Base-by-base conservation (phyloP, 2,329 filamentous ascomycete genomes). In the Exophiala calicioides region DNA sequence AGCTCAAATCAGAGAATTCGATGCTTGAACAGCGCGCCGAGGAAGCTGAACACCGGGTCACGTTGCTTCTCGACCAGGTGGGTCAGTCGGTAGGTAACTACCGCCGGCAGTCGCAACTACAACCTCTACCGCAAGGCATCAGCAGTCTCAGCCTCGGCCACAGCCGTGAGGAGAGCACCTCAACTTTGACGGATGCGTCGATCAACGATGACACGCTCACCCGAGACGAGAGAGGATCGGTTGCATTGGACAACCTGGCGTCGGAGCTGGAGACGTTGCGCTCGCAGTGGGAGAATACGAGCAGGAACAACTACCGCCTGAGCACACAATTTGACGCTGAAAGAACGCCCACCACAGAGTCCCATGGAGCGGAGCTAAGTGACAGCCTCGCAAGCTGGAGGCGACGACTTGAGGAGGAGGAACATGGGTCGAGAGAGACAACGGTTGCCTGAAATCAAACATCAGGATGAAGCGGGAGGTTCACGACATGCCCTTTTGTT, bases 31-130 rank as follows among this genome's bases (percentile, higher is more conserved):
- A 82, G 58, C 86, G 91, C 32, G 91, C 90, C 4, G 77, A 81
- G 40, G 91, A 96, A 65, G 93, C 93, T 1, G 93, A 98, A 71
- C 84, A 88, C 56, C 95, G 95, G 62, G 93, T 98, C 16, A 88
- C 88, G 23, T 80, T 95, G 61, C 81, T 98, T 38, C 82, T 98
- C 9, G 90, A 97, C 65, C 91, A 97, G 64, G 90, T 98, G 27
- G 91, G 95, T 67, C 82, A 84, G 30, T 95, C 89, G 3, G 93
- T 98, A 12, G 90, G 93, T 68, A 95, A 88, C 65, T 97, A 97
- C 68, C 86, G 93, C 44, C 86, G 93, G 30, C 89, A 82, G 59
- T 80, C 79, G 4, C 74, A 80, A 55, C 64, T 68, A 54, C 50
- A 61, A 37, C 60, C 68, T 63, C 57, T 60, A 18, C 35, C 53